phyloP scores from a whole-genome alignment of 2,329 filamentous ascomycete species.

The Penicillium digitatum region DNA sequence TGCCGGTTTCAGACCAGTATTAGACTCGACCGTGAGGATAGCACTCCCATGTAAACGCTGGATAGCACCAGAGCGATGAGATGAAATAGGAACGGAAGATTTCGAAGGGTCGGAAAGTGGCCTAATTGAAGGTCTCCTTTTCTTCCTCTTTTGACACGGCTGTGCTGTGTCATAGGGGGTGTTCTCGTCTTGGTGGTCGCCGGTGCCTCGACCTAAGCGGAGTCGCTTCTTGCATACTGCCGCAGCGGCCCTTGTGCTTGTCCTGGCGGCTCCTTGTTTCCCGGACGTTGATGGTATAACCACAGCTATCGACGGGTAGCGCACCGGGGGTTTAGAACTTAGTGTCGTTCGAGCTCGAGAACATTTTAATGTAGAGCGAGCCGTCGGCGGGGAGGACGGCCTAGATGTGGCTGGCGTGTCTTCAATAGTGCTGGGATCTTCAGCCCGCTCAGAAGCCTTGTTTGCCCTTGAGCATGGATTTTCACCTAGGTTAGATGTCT shows the following conservation, averaged over 20 bases:
- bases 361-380: neutral
- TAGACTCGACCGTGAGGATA: slow-evolving; percentile 11
- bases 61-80: slow-evolving; percentile 5
- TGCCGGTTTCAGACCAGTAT: slow-evolving; percentile 9
- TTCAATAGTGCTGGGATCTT: neutral
- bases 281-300: neutral
- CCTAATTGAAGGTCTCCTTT: slow-evolving; percentile 10
- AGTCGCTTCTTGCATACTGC: neutral
- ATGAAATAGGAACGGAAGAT: slow-evolving; percentile 6
- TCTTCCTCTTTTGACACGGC: slow-evolving; percentile 7
- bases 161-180: slow-evolving; percentile 4
- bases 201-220: neutral
- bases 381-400: neutral
- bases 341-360: neutral
- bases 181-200: neutral
- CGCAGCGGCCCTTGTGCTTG: neutral
- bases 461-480: neutral
- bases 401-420: neutral
- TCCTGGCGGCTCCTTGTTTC: neutral
- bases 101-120: slow-evolving; percentile 3
- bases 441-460: neutral
- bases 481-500: neutral
- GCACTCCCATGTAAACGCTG: slow-evolving; percentile 4
- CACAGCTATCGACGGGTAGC: neutral
- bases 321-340: neutral